Evolutionary conservation across 1,139 yeast species (phyloP), one percentile per base, ranked within the genome.

Genomic region (Magnusiomyces clavatus): DNA sequence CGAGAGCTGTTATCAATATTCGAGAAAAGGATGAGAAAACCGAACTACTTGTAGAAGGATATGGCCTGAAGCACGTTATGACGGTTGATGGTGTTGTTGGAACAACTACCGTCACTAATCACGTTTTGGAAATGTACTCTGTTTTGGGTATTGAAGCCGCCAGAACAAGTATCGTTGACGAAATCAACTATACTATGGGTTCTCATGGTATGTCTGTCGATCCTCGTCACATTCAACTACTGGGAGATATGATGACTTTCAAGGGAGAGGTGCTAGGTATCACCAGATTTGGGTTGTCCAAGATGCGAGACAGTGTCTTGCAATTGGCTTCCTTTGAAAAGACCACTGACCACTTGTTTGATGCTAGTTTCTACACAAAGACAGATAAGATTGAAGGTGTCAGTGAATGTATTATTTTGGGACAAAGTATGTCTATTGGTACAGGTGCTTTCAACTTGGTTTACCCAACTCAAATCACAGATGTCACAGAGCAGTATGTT

Each of bases 141-240:
- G 97, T 92, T 12, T 75, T 94, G 58, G 99, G 99, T 64, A 94
- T 94, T 59, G 99, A 94, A 69, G 99, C 99, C 1, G 98, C 98
- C 1, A 78, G 99, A 68, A 75, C 89, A 0, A 83, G 95, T 60
- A 94, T 94, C 66, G 86, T 92, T 65, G 83, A 83, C 58, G 98
- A 94, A 74, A 92, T 94, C 68, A 96, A 88, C 68, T 89, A 90
- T 65, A 94, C 98, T 53, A 94, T 94, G 99, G 83, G 95, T 69
- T 88, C 89, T 69, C 98, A 94, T 76, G 98, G 98, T 70, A 94
- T 94, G 98, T 87, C 95, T 68, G 97, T 94, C 54, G 99, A 94
- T 75, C 98, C 98, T 57, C 95, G 99, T 76, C 99, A 94, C 71
- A 89, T 94, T 67, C 98, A 92, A 72, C 74, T 94, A 50, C 74